phyloP scores from a whole-genome alignment of 257 asterid species.

The Solanum paucissectum region DNA sequence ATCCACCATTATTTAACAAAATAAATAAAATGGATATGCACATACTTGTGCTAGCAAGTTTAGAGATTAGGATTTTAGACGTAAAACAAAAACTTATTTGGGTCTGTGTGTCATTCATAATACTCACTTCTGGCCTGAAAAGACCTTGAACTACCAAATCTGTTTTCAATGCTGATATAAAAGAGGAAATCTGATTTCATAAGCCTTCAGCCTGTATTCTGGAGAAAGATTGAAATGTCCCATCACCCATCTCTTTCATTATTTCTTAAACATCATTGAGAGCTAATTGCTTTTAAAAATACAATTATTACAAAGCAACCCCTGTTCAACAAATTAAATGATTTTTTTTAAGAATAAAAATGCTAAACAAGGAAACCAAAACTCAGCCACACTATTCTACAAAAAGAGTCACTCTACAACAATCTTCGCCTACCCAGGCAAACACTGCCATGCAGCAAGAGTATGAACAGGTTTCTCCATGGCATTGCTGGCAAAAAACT shows the following conservation, averaged over 20 bases:
- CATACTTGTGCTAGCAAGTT: not conserved
- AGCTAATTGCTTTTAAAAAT: not conserved
- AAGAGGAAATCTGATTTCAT: not conserved
- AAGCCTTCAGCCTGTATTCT: not conserved
- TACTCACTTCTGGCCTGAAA: not conserved
- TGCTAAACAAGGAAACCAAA: not conserved
- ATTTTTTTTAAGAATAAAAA: not conserved
- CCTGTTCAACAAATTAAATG: not conserved
- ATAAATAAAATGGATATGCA: not conserved
- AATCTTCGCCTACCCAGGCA: constrained; percentile 1
- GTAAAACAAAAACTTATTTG: not conserved
- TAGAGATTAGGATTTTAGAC: not conserved
- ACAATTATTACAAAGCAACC: not conserved
- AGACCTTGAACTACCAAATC: not conserved
- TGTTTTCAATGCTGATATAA: not conserved
- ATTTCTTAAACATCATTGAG: not conserved
- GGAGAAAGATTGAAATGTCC: not conserved
- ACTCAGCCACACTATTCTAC: constrained; percentile 1
- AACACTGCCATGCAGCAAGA: not conserved
- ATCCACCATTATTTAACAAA: not conserved
- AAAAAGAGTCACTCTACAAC: not conserved
- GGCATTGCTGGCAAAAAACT: not conserved
- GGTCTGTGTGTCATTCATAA: not conserved
- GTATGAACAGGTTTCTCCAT: constrained; percentile 3
- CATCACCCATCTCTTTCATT: not conserved